Evolutionary conservation across 495 filamentous ascomycete genomes (phyloP).

Genomic region (Penicillium coffeae): DNA sequence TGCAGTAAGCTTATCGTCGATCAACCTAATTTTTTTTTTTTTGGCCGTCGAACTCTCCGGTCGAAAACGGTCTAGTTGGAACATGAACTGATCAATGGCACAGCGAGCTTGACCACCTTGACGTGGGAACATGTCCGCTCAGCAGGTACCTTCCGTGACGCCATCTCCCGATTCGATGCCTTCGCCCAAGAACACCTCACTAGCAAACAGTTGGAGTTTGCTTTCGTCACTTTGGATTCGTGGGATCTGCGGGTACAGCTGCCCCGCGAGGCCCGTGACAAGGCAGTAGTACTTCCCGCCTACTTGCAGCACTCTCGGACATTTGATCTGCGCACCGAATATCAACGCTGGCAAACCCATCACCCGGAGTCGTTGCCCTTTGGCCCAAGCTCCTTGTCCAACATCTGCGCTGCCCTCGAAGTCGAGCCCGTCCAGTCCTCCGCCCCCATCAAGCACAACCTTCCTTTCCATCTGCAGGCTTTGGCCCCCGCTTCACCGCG

Average conservation of each 20-base stretch:
- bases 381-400: constrained; percentile 87
- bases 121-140: constrained; percentile 99
- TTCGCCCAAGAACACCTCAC: constrained; percentile 88
- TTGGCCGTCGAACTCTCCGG: too few relatives aligned
- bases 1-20: constrained; percentile 80
- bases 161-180: constrained; percentile 87
- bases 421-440: constrained; percentile 95
- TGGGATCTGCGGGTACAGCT: constrained; percentile 99
- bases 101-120: constrained; percentile 93
- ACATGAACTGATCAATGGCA: constrained; percentile 28
- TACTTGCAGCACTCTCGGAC: constrained; percentile 96
- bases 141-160: constrained; percentile 93
- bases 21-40: constrained; percentile 1
- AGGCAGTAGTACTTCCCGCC: constrained; percentile 92
- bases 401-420: constrained; percentile 96
- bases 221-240: constrained; percentile 95
- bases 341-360: constrained; percentile 96
- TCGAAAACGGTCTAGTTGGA: too few relatives aligned
- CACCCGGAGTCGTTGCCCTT: constrained; percentile 97
- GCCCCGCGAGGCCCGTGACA: constrained; percentile 94
- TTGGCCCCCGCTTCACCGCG: constrained; percentile 94
- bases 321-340: constrained; percentile 94
- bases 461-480: constrained; percentile 96
- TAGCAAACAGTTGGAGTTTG: constrained; percentile 83
- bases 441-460: constrained; percentile 96